Evolutionary conservation across 257 asterid species (phyloP).

Genomic region (Jacaranda copaia): DNA sequence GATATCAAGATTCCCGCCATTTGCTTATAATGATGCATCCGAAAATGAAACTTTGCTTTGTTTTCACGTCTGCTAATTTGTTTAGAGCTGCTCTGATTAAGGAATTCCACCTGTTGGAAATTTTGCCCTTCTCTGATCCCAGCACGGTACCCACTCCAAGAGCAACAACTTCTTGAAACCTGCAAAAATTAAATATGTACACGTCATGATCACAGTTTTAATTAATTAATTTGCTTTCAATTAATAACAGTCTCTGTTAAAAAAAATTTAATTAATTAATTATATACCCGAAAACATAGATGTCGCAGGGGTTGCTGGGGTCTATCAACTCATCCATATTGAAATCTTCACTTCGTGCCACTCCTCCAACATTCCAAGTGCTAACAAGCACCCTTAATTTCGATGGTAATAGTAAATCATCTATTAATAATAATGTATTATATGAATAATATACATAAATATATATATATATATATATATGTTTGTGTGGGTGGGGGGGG

Average conservation of each 20-base stretch:
- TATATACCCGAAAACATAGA: not conserved
- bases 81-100: conserved; percentile 52
- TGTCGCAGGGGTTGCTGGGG: not conserved
- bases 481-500: too few species aligned
- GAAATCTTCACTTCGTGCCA: not conserved
- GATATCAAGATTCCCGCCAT: conserved; percentile 75
- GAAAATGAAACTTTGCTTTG: conserved; percentile 24
- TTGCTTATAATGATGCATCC: conserved; percentile 66
- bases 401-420: not conserved
- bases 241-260: too few species aligned
- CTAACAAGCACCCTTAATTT: not conserved
- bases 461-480: too few species aligned
- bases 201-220: too few species aligned
- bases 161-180: conserved; percentile 82
- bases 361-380: conserved; percentile 7
- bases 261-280: too few species aligned
- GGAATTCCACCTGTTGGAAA: conserved; percentile 59
- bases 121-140: conserved; percentile 52
- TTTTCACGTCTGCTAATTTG: conserved; percentile 22
- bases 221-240: too few species aligned
- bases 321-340: not conserved
- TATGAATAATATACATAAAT: too few species aligned
- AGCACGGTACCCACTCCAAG: conserved; percentile 55
- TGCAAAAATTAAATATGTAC: not conserved
- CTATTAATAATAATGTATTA: too few species aligned